These are phyloP conservation scores for Pestalotiopsis sp. DNA, from an alignment of 2,329 filamentous ascomycete genomes.

Conservation along the genomic window DNA sequence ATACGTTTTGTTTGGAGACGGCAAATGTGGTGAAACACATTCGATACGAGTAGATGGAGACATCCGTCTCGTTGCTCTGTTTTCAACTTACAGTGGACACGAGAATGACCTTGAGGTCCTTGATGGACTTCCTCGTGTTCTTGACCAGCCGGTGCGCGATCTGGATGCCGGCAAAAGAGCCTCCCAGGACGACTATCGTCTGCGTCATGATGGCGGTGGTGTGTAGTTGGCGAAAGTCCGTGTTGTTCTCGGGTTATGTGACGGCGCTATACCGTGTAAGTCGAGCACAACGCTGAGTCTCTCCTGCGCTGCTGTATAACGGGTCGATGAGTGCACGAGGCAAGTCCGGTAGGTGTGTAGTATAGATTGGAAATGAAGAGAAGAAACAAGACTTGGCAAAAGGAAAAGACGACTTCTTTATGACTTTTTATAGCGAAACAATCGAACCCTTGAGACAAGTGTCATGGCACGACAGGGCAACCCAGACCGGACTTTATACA, in stretches of 20 bases:
- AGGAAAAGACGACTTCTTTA: not conserved
- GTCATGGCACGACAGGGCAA: not conserved
- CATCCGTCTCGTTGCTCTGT: not conserved
- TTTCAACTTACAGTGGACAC: slow-evolving; percentile 52
- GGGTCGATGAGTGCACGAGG: not conserved
- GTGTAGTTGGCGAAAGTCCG: slow-evolving; percentile 15
- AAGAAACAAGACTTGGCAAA: not conserved
- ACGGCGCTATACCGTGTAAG: not conserved
- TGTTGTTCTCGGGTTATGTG: not conserved
- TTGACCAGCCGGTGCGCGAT: slow-evolving; percentile 59
- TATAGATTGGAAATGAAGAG: not conserved
- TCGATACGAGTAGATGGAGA: not conserved
- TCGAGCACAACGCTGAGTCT: not conserved
- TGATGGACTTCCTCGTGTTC: slow-evolving; percentile 45
- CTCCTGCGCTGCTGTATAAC: not conserved
- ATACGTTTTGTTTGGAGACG: not conserved
- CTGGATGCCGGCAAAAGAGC: slow-evolving; percentile 55
- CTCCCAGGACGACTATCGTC: slow-evolving; percentile 58
- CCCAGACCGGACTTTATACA: slow-evolving; percentile 3
- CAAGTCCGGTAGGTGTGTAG: not conserved
- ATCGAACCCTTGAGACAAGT: not conserved
- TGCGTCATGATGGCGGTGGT: slow-evolving; percentile 44
- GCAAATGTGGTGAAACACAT: not conserved
- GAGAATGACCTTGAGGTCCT: slow-evolving; percentile 56
- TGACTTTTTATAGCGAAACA: not conserved